Percentiles rank a stretch among this genome's conserved stretches.
Conservation (phyloP, 2,329 filamentous ascomycete genomes). For the Cercospora canescens region DNA sequence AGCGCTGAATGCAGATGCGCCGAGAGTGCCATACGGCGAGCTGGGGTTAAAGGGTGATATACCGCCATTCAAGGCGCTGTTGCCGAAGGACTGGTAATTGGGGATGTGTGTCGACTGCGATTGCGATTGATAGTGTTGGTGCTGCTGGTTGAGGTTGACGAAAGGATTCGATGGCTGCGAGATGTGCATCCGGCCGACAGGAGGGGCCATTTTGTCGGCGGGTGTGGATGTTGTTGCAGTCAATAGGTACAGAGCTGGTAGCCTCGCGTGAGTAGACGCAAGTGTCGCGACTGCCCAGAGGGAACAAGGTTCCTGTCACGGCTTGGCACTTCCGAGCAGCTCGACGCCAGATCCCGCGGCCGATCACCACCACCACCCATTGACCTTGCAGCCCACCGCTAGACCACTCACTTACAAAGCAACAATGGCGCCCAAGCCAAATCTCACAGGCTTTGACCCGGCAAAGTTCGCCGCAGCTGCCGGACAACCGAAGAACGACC, state of each 20-base stretch:
- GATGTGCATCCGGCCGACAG: conserved; percentile 59
- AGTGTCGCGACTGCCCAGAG: not conserved
- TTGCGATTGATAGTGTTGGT: conserved; percentile 33
- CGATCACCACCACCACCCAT: conserved; percentile 1
- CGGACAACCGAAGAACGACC: conserved; percentile 60
- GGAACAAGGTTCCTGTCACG: not conserved
- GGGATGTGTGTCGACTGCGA: conserved; percentile 32
- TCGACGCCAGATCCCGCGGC: conserved; percentile 3
- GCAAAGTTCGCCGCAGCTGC: conserved; percentile 74
- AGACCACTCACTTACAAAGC: conserved; percentile 18
- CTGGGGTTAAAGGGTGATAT: conserved; percentile 38
- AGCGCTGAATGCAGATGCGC: conserved; percentile 34
- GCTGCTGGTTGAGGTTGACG: conserved; percentile 52
- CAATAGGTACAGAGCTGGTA: not conserved
- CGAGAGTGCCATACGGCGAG: conserved; percentile 28
- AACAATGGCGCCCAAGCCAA: conserved; percentile 57
- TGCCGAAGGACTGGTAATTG: conserved; percentile 38
- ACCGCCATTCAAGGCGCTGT: conserved; percentile 42
- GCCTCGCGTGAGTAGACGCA: not conserved
- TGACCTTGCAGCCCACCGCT: not conserved
- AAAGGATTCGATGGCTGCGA: conserved; percentile 62
- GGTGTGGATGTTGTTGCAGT: not conserved
- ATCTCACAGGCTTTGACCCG: conserved; percentile 91
- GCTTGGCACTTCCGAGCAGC: conserved; percentile 1
- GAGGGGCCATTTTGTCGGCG: conserved; percentile 55